These are phyloP conservation scores for Sarcodon aspratus DNA, from an alignment of 768 basidiomycete genomes.

Conservation along the genomic window DNA sequence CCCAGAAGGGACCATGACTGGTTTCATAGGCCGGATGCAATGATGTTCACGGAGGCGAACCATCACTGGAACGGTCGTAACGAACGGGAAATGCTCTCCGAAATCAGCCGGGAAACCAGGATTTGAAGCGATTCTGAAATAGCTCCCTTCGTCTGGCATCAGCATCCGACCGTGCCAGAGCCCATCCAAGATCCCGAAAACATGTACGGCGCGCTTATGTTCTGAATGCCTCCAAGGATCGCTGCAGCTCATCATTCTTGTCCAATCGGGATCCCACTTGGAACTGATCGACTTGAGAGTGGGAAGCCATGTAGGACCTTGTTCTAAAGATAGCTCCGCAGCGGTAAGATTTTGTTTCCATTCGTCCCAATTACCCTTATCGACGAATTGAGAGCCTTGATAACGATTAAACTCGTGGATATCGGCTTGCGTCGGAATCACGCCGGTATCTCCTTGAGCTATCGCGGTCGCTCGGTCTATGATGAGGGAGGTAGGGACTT, in stretches of 20 bases:
- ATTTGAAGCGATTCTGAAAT: conserved; percentile 16
- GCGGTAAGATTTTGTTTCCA: conserved; percentile 6
- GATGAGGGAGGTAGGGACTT: conserved; percentile 25
- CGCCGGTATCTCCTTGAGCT: conserved; percentile 13
- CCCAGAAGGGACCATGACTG: conserved; percentile 13
- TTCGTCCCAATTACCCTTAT: conserved; percentile 16
- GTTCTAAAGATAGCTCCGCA: conserved; percentile 7
- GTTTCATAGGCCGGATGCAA: conserved; percentile 25
- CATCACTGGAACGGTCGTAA: conserved; percentile 41
- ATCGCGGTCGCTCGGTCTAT: conserved; percentile 20
- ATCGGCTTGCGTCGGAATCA: conserved; percentile 45
- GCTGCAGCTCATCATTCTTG: conserved; percentile 35
- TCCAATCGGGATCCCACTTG: conserved; percentile 48
- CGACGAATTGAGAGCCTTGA: conserved; percentile 11
- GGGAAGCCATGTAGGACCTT: not conserved
- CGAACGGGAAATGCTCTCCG: conserved; percentile 15
- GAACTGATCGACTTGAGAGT: conserved; percentile 23
- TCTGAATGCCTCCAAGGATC: conserved; percentile 20
- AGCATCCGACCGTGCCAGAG: conserved; percentile 55
- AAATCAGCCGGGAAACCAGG: conserved; percentile 15
- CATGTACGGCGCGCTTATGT: conserved; percentile 26
- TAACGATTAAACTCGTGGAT: conserved; percentile 39
- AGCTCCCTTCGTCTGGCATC: conserved; percentile 20
- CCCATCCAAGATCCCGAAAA: conserved; percentile 40
- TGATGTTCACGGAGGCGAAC: conserved; percentile 48